Base-by-base conservation (phyloP, 2,329 filamentous ascomycete genomes). In the Cephalotrichum gorgonifer region DNA sequence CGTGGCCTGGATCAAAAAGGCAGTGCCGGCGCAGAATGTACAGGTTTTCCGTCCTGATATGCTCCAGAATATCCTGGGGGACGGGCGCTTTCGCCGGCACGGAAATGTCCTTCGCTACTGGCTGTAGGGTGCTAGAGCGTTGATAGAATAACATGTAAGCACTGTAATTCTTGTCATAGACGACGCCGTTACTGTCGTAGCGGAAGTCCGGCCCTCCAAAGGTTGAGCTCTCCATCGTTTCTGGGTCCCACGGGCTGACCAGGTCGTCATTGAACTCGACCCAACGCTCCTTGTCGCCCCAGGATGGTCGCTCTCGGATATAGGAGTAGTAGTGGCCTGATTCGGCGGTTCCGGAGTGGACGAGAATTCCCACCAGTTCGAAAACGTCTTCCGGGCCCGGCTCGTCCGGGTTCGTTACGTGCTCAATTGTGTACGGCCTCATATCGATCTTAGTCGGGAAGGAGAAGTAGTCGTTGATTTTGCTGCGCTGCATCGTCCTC, bases 111-210 rank as follows among this genome's bases (percentile, higher is more conserved):
- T 68, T 61, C 55, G 78, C 73, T 51, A 78, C 75, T 15, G 65
- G 63, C 17, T 72, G 69, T 50, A 90, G 72, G 4, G 79, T 78
- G 0, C 83, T 83, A 3, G 82, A 78, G 44, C 93, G 81, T 63
- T 96, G 86, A 63, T 98, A 98, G 64, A 98, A 97, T 8, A 98
- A 75, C 87, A 98, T 97, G 64, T 98, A 98, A 12, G 91, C 93
- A 62, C 88, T 97, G 71, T 84, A 84, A 4, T 78, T 76, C 64
- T 90, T 91, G 57, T 83, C 78, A 54, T 75, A 80, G 0, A 70
- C 55, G 17, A 72, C 61, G 52, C 69, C 67, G 57, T 69, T 65
- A 45, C 57, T 59, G 52, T 76, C 68, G 58, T 72, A 68, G 8
- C 75, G 69, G 51, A 74, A 75, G 51, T 85, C 81, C 4, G 69